phyloP scores from a whole-genome alignment of 1,139 yeast genomes.

The Yamadazyma dendronema region DNA sequence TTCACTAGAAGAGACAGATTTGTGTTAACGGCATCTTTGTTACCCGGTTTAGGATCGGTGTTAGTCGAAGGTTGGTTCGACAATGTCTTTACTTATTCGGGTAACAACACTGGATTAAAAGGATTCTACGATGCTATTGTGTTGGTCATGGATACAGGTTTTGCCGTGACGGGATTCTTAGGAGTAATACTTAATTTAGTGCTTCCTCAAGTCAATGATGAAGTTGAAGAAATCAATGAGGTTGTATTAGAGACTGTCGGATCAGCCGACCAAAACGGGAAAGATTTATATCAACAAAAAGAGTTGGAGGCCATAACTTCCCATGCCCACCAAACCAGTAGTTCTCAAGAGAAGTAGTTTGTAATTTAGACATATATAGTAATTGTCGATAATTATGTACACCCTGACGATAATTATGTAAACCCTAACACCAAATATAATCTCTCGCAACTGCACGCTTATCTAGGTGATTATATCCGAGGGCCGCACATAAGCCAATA shows the following conservation, averaged over 20 bases:
- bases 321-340: conserved; percentile 7
- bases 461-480: not conserved
- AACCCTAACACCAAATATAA: too few species aligned
- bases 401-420: too few species aligned
- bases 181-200: conserved; percentile 71
- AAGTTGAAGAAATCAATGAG: conserved; percentile 51
- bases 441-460: not conserved
- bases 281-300: conserved; percentile 36
- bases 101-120: conserved; percentile 56
- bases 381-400: too few species aligned
- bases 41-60: conserved; percentile 78
- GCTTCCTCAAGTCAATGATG: conserved; percentile 71
- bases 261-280: conserved; percentile 42
- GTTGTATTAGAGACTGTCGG: conserved; percentile 47
- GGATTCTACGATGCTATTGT: conserved; percentile 82
- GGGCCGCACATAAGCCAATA: not conserved
- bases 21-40: conserved; percentile 69
- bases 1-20: conserved; percentile 89
- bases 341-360: conserved; percentile 10
- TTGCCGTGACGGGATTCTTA: conserved; percentile 76
- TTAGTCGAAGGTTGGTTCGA: conserved; percentile 77
- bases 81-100: conserved; percentile 71
- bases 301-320: conserved; percentile 24
- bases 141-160: conserved; percentile 84
- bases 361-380: too few species aligned